These are phyloP conservation scores for Penicillium sp. DNA, from an alignment of 2,329 filamentous ascomycete species.

Conservation along the genomic window DNA sequence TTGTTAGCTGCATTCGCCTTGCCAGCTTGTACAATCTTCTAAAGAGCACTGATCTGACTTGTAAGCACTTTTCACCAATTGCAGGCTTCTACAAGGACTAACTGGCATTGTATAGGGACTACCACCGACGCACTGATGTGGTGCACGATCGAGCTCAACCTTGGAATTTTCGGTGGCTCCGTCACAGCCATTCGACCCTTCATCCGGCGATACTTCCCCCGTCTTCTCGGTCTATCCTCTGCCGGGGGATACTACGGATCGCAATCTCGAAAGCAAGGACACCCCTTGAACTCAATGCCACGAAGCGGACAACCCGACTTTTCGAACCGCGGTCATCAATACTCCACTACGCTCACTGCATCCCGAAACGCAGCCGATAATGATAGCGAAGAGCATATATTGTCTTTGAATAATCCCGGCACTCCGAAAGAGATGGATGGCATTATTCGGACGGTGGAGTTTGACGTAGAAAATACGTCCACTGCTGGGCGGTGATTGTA, in stretches of 20 bases:
- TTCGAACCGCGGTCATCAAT: conserved; percentile 17
- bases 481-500: background rate
- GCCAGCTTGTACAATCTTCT: conserved; percentile 22
- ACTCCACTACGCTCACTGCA: conserved; percentile 20
- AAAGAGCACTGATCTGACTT: conserved; percentile 25
- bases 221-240: conserved; percentile 23
- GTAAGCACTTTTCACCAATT: conserved; percentile 9
- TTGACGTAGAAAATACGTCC: conserved; percentile 24
- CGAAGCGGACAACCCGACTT: conserved; percentile 20
- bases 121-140: conserved; percentile 27
- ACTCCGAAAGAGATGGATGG: conserved; percentile 14
- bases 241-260: conserved; percentile 10
- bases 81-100: background rate
- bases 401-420: conserved; percentile 4
- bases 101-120: conserved; percentile 13
- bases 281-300: conserved; percentile 24
- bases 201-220: conserved; percentile 28
- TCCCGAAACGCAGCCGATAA: conserved; percentile 12
- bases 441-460: conserved; percentile 28
- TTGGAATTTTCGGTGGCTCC: conserved; percentile 30
- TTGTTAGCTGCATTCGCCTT: conserved; percentile 31
- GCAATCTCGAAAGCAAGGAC: conserved; percentile 21
- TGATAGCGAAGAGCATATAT: conserved; percentile 27
- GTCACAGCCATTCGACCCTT: conserved; percentile 31
- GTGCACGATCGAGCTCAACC: conserved; percentile 31